Base-by-base conservation (phyloP, 768 basidiomycete species). In the Boletus barrowsii region DNA sequence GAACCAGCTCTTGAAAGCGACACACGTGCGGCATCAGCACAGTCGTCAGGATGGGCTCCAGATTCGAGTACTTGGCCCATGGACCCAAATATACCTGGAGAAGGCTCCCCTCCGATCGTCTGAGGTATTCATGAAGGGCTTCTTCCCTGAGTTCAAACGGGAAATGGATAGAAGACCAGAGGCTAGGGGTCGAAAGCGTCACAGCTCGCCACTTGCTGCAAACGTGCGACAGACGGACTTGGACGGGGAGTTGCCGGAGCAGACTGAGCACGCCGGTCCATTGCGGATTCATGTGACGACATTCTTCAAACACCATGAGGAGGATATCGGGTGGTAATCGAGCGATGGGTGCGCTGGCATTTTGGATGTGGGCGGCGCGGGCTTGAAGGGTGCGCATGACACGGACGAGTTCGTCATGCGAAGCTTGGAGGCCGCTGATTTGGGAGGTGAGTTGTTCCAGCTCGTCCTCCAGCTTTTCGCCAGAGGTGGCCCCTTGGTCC, bases 121-220 rank as follows among this genome's bases (percentile, higher is more conserved):
- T 62, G 42, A 74, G 64, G 55, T 73, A 73, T 57, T 69, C 66
- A 13, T 47, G 32, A n/a, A 73, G 57, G 0, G 65, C 64, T n/a
- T 62, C 62, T 35, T 68, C 65, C 42, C 62, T 64, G 48, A 59
- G 68, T 22, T 65, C 66, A 50, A 68, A 65, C 11, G 67, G 64
- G 54, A 69, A 64, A 50, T 62, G 68, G 53, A 73, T 66, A 15
- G 61, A 62, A 17, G 71, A 70, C 74, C 71, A 74, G 50, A 75
- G 64, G 14, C 51, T 67, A 1, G 74, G 70, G 6, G 62, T 60
- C 20, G 67, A 55, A 37, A 75, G 67, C 15, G 74, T 67, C 14
- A 74, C 66, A 7, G 56, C 54, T 32, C 73, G 68, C 74, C 74
- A 73, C 39, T 65, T 67, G 36, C 56, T 62, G 33, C 65, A 66